phyloP scores from a whole-genome alignment of 768 basidiomycete species.

The Cubamyces sp. region DNA sequence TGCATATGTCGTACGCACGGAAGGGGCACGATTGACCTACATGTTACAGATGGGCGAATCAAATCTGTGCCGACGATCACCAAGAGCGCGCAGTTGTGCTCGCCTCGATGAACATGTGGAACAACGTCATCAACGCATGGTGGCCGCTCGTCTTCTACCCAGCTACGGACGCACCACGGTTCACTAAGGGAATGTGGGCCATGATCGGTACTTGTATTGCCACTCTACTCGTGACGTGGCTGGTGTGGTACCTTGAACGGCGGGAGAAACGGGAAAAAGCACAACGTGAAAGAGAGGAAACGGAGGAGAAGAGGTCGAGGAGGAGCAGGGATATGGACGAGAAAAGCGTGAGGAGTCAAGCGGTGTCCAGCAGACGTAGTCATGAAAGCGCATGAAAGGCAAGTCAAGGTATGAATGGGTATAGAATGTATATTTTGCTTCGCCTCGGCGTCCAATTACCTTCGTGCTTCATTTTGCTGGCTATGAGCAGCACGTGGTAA shows the following conservation, averaged over 20 bases:
- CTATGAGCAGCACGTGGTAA: background rate
- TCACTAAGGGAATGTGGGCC: constrained; percentile 69
- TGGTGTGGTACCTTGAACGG: constrained; percentile 59
- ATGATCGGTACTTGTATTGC: constrained; percentile 63
- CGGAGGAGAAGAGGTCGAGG: background rate
- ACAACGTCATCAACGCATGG: constrained; percentile 70
- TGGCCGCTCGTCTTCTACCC: constrained; percentile 75
- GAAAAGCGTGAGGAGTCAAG: constrained; percentile 8
- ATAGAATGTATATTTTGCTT: background rate
- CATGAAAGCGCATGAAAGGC: constrained; percentile 9
- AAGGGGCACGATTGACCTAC: background rate
- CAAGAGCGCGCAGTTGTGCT: constrained; percentile 71
- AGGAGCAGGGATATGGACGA: background rate
- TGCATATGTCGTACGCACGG: background rate
- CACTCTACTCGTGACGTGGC: constrained; percentile 57
- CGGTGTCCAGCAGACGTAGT: constrained; percentile 7
- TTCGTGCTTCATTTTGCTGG: background rate
- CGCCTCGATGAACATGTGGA: constrained; percentile 82
- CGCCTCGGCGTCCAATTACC: background rate
- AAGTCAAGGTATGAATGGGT: constrained; percentile 6
- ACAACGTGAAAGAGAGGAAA: background rate
- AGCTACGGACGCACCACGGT: constrained; percentile 71
- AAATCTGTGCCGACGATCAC: constrained; percentile 71
- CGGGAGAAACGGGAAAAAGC: constrained; percentile 36
- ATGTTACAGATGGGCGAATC: constrained; percentile 72